Conservation (phyloP, 768 basidiomycete species). For the Lentinula raphanica region DNA sequence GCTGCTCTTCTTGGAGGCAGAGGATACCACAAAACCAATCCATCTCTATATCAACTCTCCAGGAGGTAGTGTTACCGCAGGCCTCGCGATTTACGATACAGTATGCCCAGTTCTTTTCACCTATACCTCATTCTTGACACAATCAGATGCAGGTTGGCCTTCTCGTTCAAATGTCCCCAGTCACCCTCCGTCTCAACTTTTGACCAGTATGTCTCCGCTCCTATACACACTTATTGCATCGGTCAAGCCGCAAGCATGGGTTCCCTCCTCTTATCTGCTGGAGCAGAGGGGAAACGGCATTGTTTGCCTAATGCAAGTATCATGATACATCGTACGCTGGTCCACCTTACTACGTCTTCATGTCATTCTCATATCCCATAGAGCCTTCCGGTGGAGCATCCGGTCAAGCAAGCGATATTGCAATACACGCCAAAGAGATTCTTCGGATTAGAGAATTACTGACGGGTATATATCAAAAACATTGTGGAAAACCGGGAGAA, state of each 20-base stretch:
- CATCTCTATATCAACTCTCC: slow-evolving; percentile 97
- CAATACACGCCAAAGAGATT: slow-evolving; percentile 97
- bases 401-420: slow-evolving; percentile 94
- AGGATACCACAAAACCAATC: slow-evolving; percentile 90
- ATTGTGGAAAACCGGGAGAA: slow-evolving; percentile 71
- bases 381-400: slow-evolving; percentile 96
- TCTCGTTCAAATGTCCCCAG: not conserved
- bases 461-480: slow-evolving; percentile 85
- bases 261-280: slow-evolving; percentile 85
- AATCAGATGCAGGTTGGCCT: slow-evolving; percentile 64
- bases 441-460: slow-evolving; percentile 79
- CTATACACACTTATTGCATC: slow-evolving; percentile 95
- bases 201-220: slow-evolving; percentile 76
- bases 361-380: slow-evolving; percentile 27
- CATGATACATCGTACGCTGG: slow-evolving; percentile 90
- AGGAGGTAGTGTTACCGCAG: slow-evolving; percentile 93
- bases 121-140: not conserved
- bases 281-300: slow-evolving; percentile 86
- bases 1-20: slow-evolving; percentile 92
- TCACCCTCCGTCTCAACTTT: slow-evolving; percentile 6
- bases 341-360: slow-evolving; percentile 9
- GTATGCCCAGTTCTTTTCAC: slow-evolving; percentile 48
- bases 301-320: slow-evolving; percentile 91
- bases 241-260: slow-evolving; percentile 97
- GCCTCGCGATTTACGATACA: slow-evolving; percentile 96